Conservation (phyloP, 768 basidiomycete genomes). For the Leucosporidium creatinivorum region DNA sequence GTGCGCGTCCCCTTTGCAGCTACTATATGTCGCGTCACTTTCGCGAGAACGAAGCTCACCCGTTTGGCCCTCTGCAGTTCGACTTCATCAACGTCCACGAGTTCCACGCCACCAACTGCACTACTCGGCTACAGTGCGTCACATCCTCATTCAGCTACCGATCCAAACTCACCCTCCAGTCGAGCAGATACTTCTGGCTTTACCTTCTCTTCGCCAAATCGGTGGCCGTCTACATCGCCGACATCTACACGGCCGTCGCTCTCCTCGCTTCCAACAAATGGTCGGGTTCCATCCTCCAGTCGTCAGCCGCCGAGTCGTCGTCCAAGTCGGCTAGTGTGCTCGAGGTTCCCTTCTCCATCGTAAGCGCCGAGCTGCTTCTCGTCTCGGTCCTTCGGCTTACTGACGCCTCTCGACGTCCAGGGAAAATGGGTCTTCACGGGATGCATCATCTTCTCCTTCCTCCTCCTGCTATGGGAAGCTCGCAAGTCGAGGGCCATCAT, state of each 20-base stretch:
- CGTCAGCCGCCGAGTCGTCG: slow-evolving; percentile 52
- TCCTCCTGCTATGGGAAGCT: slow-evolving; percentile 87
- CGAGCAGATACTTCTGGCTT: slow-evolving; percentile 74
- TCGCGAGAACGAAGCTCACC: no score
- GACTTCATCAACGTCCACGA: slow-evolving; percentile 93
- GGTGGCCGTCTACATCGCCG: slow-evolving; percentile 90
- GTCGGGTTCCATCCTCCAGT: slow-evolving; percentile 82
- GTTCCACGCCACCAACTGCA: slow-evolving; percentile 77
- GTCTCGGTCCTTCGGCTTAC: background rate
- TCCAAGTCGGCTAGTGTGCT: slow-evolving; percentile 59
- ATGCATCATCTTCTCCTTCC: slow-evolving; percentile 96
- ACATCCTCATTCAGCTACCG: background rate
- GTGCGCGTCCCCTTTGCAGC: no score
- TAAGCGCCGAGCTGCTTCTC: background rate
- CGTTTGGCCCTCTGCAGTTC: slow-evolving; percentile 54
- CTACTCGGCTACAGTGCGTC: slow-evolving; percentile 74
- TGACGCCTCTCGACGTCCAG: background rate
- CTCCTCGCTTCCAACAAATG: slow-evolving; percentile 86
- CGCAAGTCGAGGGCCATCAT: slow-evolving; percentile 91
- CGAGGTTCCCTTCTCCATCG: slow-evolving; percentile 63
- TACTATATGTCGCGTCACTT: no score
- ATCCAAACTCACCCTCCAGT: background rate
- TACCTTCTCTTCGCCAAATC: slow-evolving; percentile 91
- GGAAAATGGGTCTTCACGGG: slow-evolving; percentile 95
- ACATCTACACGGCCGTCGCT: slow-evolving; percentile 94